These are phyloP conservation scores for Cephalotrichum gorgonifer DNA, from an alignment of 2,329 filamentous ascomycete species.

Conservation along the genomic window DNA sequence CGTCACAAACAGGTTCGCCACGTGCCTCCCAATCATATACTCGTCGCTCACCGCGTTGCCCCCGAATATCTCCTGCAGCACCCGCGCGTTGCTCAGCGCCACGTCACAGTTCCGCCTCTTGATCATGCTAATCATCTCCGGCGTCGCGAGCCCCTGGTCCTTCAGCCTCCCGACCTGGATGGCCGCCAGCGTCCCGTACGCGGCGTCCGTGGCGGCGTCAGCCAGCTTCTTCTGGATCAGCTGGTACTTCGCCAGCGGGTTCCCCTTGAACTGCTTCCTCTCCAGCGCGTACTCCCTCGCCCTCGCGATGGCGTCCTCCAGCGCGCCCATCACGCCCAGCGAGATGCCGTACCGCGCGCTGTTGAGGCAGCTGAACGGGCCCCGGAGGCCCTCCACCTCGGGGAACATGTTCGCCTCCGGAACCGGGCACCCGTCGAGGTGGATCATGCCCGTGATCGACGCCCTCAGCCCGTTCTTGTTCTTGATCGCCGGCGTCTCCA, in stretches of 20 bases:
- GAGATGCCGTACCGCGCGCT: slow-evolving; percentile 89
- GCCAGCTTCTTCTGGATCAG: slow-evolving; percentile 96
- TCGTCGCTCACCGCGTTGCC: slow-evolving; percentile 98
- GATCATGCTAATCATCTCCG: slow-evolving; percentile 95
- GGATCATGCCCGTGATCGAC: slow-evolving; percentile 95
- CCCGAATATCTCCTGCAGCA: slow-evolving; percentile 89
- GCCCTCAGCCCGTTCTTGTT: slow-evolving; percentile 92
- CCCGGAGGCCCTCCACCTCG: slow-evolving; percentile 71
- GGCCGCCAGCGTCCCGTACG: slow-evolving; percentile 82
- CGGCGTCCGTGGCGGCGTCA: slow-evolving; percentile 82
- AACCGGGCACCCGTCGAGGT: slow-evolving; percentile 83
- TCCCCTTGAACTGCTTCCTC: slow-evolving; percentile 85
- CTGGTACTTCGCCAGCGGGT: slow-evolving; percentile 92
- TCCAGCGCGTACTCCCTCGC: slow-evolving; percentile 83
- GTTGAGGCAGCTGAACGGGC: slow-evolving; percentile 91
- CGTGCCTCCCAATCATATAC: slow-evolving; percentile 89
- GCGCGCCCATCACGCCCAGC: slow-evolving; percentile 83
- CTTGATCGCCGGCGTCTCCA: slow-evolving; percentile 87
- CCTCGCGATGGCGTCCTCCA: slow-evolving; percentile 81
- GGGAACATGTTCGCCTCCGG: slow-evolving; percentile 91
- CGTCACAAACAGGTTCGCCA: slow-evolving; percentile 91
- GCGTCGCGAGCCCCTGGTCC: slow-evolving; percentile 76
- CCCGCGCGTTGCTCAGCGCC: slow-evolving; percentile 68
- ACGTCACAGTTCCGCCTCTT: slow-evolving; percentile 97
- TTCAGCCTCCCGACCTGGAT: slow-evolving; percentile 88